Conservation (phyloP, 371 early-diverging fungal genomes). For the Actinomucor elegans region DNA sequence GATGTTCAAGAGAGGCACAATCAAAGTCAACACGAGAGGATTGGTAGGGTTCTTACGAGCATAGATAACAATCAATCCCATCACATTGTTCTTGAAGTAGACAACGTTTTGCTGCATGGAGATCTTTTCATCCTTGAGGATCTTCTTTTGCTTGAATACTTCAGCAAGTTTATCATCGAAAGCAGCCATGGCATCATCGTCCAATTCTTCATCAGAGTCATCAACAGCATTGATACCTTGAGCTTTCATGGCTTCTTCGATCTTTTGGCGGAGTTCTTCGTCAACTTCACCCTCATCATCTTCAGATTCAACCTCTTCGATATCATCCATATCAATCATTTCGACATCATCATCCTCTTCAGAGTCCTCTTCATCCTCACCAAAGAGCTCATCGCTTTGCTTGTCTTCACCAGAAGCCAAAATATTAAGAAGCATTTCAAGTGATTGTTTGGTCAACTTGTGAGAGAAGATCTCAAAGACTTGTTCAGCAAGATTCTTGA, state of each 20-base stretch:
- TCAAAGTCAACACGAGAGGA: slow-evolving; percentile 69
- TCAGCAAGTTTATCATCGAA: slow-evolving; percentile 91
- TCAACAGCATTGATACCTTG: slow-evolving; percentile 51
- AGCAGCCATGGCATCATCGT: slow-evolving; percentile 90
- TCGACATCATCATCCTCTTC: slow-evolving; percentile 60
- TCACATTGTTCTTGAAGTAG: slow-evolving; percentile 87
- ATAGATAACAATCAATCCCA: slow-evolving; percentile 81
- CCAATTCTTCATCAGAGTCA: slow-evolving; percentile 66
- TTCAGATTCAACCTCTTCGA: slow-evolving; percentile 22
- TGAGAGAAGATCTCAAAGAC: slow-evolving; percentile 84
- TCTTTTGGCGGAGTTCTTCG: slow-evolving; percentile 68
- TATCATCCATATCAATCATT: slow-evolving; percentile 27
- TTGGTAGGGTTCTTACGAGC: slow-evolving; percentile 67
- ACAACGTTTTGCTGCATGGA: slow-evolving; percentile 70
- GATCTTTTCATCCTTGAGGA: slow-evolving; percentile 61
- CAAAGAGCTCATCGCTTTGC: slow-evolving; percentile 55
- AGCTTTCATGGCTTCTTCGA: slow-evolving; percentile 64
- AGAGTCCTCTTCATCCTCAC: slow-evolving; percentile 54
- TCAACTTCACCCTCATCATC: slow-evolving; percentile 54
- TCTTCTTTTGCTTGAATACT: slow-evolving; percentile 84
- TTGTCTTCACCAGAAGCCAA: slow-evolving; percentile 54
- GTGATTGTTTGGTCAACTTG: slow-evolving; percentile 69
- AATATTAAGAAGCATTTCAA: slow-evolving; percentile 75
- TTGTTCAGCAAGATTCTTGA: slow-evolving; percentile 75
- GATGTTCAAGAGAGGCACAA: slow-evolving; percentile 69